Evolutionary conservation across 73 alveolate genomes (phyloP), one percentile per base, ranked within the genome.

Genomic region (Paramecium biaurelia): DNA sequence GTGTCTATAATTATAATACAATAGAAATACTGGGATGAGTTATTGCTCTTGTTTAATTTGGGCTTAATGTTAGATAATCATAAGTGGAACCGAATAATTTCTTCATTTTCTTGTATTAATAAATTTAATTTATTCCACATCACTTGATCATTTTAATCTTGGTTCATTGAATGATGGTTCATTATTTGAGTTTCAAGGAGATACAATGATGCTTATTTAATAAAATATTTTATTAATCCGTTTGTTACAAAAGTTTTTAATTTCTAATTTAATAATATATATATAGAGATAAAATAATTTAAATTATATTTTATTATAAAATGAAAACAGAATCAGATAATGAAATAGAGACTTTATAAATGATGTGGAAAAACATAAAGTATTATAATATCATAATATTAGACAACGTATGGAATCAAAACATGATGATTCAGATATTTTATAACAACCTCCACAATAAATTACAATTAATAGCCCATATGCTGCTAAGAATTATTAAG

Each of bases 241-340:
- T 38, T 38, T 1, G 0, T 0, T 4, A 38, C 47, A 38, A 4
- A 37, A 6, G 47, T 38, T 2, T 38, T 0, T 38, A 7, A 38
- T 38, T n/a, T 38, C 2, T 38, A 5, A 38, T 38, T 38, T 38
- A 2, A 32, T 32, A 32, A 32, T 2, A 32, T 8, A n/a, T n/a
- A n/a, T n/a, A n/a, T 14, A 49, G 63, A 49, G 21, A 18, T 53
- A 53, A 53, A 18, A 53, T 18, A 53, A 53, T 53, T 53, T 53
- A 53, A 63, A 63, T 63, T 63, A 63, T 11, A 23, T 32, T 14
- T 63, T 72, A 34, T 28, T 28, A 72, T 35, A 28, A 34, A 79
- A 79, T 79, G 90, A 79, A 79, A 47, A 79, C 90, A 79, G 90
- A 79, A 42, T 79, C 90, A 20, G 90, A 79, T 79, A 30, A 42